Evolutionary conservation across 768 basidiomycete genomes (phyloP), one percentile per base, ranked within the genome.

Genomic region (Russula brevipes): DNA sequence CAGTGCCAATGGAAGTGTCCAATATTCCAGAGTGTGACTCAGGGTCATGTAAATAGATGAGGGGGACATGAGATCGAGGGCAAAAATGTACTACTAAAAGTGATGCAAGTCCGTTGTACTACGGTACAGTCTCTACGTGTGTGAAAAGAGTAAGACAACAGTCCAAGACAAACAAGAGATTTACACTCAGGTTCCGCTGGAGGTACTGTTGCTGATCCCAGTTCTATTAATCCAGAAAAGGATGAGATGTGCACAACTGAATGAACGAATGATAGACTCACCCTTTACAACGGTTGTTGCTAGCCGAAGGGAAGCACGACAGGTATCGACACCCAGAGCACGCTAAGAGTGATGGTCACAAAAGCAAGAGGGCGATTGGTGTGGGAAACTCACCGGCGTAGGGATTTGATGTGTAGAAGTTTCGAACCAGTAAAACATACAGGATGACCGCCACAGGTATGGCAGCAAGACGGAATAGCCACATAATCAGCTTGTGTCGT

Each of bases 331-430:
- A 97, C 67, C 94, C 89, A 57, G 85, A 79, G 72, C 91, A 94
- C 35, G 91, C 92, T 91, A 56, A 31, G n/a, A 54, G 41, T 16
- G 24, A 33, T 10, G 17, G n/a, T 61, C 38, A 59, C 12, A 54
- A n/a, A n/a, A 54, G 56, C 33, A 9, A 14, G 4, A 8, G 41
- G 39, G 17, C 24, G 9, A 59, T 59, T 45, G 57, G 54, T 49
- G 45, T 16, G 54, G 12, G 30, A 61, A 54, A 75, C 82, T 63
- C 77, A 85, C 92, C 91, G 12, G 86, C 86, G 71, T 89, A 89
- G 36, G 94, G 91, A 73, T 97, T 81, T 49, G 83, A 84, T 1
- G 85, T 93, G 72, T 95, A 97, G 72, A 98, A 98, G 74, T 98
- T 98, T 64, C 86, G 79, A 41, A 81, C 81, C 51, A 98, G 80